phyloP scores from a whole-genome alignment of 768 basidiomycete species.

The Pleurotus citrinopileatus region DNA sequence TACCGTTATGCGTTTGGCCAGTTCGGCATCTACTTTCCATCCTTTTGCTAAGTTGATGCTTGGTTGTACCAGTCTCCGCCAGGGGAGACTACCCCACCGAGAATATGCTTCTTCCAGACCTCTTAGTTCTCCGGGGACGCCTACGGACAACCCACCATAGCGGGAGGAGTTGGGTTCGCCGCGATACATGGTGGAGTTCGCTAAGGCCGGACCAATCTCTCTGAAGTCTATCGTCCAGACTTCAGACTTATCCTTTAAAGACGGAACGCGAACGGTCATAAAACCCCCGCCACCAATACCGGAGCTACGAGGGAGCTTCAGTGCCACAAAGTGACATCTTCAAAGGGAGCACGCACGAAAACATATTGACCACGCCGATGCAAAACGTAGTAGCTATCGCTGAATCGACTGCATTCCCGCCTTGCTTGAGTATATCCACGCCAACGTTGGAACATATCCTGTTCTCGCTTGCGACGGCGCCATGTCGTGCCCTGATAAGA shows the following conservation, averaged over 20 bases:
- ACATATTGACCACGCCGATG: conserved; percentile 83
- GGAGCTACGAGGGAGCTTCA: conserved; percentile 40
- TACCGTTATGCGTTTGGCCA: conserved; percentile 71
- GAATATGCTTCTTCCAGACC: conserved; percentile 83
- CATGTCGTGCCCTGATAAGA: conserved; percentile 57
- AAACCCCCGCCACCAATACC: conserved; percentile 90
- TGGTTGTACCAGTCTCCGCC: conserved; percentile 77
- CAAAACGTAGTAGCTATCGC: conserved; percentile 80
- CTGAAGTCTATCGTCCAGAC: conserved; percentile 84
- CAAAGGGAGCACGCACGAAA: conserved; percentile 60
- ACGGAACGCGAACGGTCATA: conserved; percentile 77
- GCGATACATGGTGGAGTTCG: conserved; percentile 77
- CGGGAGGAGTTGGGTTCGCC: conserved; percentile 48
- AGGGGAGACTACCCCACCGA: conserved; percentile 79
- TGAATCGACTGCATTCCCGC: conserved; percentile 91
- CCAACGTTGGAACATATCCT: conserved; percentile 84
- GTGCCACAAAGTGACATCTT: neutral
- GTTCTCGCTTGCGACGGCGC: conserved; percentile 91
- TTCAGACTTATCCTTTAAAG: conserved; percentile 43
- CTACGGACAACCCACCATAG: conserved; percentile 84
- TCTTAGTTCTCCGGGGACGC: conserved; percentile 86
- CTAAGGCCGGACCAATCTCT: conserved; percentile 74
- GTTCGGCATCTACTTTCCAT: conserved; percentile 77
- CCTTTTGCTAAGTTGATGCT: conserved; percentile 71
- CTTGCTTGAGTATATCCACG: conserved; percentile 68